phyloP scores from a whole-genome alignment of 2,329 filamentous ascomycete genomes.

The Ampelomyces quisqualis region DNA sequence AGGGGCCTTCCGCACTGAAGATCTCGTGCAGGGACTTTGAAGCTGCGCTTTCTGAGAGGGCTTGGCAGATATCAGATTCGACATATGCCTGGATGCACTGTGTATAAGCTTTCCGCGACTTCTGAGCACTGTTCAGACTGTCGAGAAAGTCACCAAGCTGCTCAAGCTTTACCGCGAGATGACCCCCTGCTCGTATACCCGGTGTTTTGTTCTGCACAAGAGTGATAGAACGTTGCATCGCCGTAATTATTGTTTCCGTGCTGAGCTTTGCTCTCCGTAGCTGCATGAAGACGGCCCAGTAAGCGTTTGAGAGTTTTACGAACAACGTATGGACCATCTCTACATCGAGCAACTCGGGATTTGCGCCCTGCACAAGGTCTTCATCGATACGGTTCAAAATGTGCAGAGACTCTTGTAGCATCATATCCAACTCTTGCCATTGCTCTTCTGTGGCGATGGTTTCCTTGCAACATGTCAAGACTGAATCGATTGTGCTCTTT shows the following conservation, averaged over 20 bases:
- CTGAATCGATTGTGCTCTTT: constrained; percentile 42
- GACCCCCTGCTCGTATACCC: constrained; percentile 60
- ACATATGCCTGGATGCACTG: constrained; percentile 64
- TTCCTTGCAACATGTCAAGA: constrained; percentile 36
- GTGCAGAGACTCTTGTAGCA: constrained; percentile 36
- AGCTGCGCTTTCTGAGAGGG: constrained; percentile 54
- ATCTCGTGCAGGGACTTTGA: constrained; percentile 54
- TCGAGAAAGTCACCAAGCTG: constrained; percentile 64
- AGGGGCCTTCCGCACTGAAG: constrained; percentile 56
- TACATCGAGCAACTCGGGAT: constrained; percentile 6
- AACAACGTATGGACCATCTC: constrained; percentile 38
- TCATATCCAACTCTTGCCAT: constrained; percentile 36
- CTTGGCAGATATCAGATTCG: constrained; percentile 57
- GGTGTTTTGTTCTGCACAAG: constrained; percentile 57
- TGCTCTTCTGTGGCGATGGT: constrained; percentile 19
- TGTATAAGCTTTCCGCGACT: constrained; percentile 60
- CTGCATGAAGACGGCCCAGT: constrained; percentile 63
- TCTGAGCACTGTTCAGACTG: constrained; percentile 54
- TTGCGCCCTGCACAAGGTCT: constrained; percentile 8
- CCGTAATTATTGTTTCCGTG: constrained; percentile 54
- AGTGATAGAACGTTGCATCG: constrained; percentile 65
- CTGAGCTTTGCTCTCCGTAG: constrained; percentile 49
- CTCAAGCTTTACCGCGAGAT: constrained; percentile 65
- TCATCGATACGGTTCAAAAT: constrained; percentile 31
- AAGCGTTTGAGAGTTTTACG: constrained; percentile 70